A percentile compares a stretch with the other conserved stretches of the same genome.
Evolutionary conservation across 768 basidiomycete genomes (phyloP).

Genomic region (Candolleomyces aberdarensis): DNA sequence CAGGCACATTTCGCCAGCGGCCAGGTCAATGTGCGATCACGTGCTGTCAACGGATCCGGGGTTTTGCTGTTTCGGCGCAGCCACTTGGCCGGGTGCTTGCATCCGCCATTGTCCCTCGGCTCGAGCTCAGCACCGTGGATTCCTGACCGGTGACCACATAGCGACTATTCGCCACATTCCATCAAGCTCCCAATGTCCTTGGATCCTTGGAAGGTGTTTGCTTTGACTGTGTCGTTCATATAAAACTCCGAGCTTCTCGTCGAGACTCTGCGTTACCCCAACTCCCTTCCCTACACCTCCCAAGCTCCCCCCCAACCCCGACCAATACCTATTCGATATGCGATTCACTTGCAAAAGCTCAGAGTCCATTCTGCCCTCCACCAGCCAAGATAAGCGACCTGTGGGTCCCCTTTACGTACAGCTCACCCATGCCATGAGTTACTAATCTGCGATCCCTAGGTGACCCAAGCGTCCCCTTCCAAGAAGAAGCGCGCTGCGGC

Average conservation of each 20-base stretch:
- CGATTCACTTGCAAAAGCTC: not conserved
- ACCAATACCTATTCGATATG: not conserved
- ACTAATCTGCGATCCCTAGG: not conserved
- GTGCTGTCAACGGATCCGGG: not conserved
- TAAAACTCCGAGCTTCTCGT: not conserved
- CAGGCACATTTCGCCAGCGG: not conserved
- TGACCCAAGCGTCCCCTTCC: too few species aligned
- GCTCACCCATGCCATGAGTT: not conserved
- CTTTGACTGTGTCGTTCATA: not conserved
- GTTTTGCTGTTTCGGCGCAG: not conserved
- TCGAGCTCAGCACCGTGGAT: too few species aligned
- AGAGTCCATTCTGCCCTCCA: not conserved
- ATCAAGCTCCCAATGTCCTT: not conserved
- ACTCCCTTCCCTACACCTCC: not conserved
- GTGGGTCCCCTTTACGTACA: too few species aligned
- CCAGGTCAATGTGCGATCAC: not conserved
- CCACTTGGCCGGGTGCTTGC: not conserved
- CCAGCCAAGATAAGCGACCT: not conserved
- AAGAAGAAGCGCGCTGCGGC: not conserved
- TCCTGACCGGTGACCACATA: too few species aligned
- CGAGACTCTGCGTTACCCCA: not conserved
- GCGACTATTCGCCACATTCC: too few species aligned
- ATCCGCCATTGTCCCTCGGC: not conserved
- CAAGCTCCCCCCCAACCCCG: too few species aligned
- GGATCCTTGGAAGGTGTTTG: not conserved